These are phyloP conservation scores for Globisporangium emineosum DNA, from an alignment of 352 stramenopile species.

Conservation along the genomic window DNA sequence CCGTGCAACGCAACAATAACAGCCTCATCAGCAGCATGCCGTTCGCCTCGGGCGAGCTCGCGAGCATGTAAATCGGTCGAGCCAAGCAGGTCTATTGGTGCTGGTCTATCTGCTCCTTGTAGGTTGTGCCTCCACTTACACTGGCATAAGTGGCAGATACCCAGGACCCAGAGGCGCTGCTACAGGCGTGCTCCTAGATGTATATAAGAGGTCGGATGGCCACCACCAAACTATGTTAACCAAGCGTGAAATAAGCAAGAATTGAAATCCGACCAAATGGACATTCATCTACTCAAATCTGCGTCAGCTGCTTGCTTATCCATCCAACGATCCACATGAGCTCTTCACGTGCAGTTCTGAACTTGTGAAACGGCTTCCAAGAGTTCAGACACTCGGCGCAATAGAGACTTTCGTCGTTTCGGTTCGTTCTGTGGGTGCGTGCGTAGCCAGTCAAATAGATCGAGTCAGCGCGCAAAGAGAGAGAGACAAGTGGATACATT, in stretches of 20 bases:
- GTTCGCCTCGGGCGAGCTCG: conserved; percentile 13
- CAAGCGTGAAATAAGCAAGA: not conserved
- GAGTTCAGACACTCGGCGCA: not conserved
- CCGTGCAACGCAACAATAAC: conserved; percentile 38
- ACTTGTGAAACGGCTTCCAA: not conserved
- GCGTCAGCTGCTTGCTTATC: not conserved
- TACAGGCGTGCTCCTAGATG: not conserved
- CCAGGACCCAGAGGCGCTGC: not conserved
- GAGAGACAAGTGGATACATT: not conserved
- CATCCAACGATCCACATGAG: too few relatives aligned
- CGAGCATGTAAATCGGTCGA: conserved; percentile 13
- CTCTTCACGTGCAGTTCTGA: not conserved
- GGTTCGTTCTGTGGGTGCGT: not conserved
- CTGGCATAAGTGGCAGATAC: conserved; percentile 4
- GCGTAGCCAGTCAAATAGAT: not conserved
- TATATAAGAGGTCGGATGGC: not conserved
- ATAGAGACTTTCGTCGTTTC: conserved; percentile 1
- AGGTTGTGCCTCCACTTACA: conserved; percentile 5
- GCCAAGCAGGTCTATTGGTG: too few relatives aligned
- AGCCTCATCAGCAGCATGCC: not conserved
- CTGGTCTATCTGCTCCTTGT: too few relatives aligned
- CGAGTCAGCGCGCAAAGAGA: not conserved
- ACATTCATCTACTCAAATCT: too few relatives aligned
- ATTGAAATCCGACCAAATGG: not conserved
- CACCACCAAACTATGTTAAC: not conserved